Evolutionary conservation across 495 filamentous ascomycete genomes (phyloP).

Genomic region (Trichoderma asperelloides): DNA sequence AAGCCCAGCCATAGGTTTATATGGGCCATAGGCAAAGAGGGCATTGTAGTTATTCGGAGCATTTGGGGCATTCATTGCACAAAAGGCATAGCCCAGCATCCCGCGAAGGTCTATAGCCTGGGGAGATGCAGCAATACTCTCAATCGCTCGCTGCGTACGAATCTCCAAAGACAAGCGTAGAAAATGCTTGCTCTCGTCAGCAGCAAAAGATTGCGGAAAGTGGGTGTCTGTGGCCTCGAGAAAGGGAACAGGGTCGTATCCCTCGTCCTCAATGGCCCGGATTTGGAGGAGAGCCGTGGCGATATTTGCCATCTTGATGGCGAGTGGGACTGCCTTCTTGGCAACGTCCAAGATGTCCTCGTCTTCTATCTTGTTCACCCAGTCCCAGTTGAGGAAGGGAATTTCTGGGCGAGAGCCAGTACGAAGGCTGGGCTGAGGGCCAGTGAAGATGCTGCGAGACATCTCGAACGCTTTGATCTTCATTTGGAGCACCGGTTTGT

Average conservation of each 20-base stretch:
- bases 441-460: neutral
- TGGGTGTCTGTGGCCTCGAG: neutral
- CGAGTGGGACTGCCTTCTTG: neutral
- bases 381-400: neutral
- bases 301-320: constrained; percentile 1
- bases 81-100: neutral
- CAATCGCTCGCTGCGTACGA: neutral
- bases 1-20: neutral
- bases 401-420: neutral
- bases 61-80: neutral
- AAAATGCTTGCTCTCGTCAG: neutral
- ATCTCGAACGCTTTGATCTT: neutral
- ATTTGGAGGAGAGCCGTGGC: neutral
- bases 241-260: neutral
- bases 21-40: neutral
- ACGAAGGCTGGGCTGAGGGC: neutral
- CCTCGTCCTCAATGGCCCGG: neutral
- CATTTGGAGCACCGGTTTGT: neutral
- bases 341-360: neutral
- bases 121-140: neutral
- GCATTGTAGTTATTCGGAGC: neutral
- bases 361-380: neutral
- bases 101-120: neutral
- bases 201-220: neutral
- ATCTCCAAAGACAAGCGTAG: neutral